Evolutionary conservation across 169 alveolate genomes (phyloP).

Genomic region (Hepatocystis sp.): DNA sequence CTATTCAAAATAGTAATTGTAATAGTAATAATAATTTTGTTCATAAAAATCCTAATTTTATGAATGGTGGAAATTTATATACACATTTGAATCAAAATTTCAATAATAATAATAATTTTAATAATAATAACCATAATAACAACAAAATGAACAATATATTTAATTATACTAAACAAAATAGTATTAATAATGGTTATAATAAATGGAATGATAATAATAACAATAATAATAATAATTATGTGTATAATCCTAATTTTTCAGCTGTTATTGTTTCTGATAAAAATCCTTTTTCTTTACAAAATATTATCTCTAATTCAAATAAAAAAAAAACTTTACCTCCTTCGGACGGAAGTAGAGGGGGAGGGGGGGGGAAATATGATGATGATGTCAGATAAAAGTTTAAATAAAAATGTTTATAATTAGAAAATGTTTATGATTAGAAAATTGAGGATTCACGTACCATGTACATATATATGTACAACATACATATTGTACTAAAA

Average conservation of each 20-base stretch:
- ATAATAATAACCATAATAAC: too few species aligned
- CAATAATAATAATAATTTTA: too few species aligned
- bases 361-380: too few species aligned
- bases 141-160: conserved; percentile 17
- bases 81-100: too few species aligned
- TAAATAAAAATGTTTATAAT: too few species aligned
- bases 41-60: conserved; percentile 11
- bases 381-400: too few species aligned
- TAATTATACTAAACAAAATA: conserved; percentile 27
- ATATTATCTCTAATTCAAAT: conserved; percentile 31
- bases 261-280: conserved; percentile 68
- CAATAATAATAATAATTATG: background rate
- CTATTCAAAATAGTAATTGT: conserved; percentile 6
- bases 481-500: too few species aligned
- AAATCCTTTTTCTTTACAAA: conserved; percentile 73
- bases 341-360: too few species aligned
- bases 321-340: conserved; percentile 2
- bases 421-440: too few species aligned
- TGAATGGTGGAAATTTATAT: too few species aligned
- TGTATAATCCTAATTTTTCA: conserved; percentile 48
- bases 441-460: too few species aligned
- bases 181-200: conserved; percentile 29
- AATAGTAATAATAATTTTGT: conserved; percentile 12
- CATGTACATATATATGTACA: too few species aligned
- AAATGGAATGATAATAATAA: conserved; percentile 25